Conservation (phyloP, 768 basidiomycete genomes). For the Boletus sensibilis region DNA sequence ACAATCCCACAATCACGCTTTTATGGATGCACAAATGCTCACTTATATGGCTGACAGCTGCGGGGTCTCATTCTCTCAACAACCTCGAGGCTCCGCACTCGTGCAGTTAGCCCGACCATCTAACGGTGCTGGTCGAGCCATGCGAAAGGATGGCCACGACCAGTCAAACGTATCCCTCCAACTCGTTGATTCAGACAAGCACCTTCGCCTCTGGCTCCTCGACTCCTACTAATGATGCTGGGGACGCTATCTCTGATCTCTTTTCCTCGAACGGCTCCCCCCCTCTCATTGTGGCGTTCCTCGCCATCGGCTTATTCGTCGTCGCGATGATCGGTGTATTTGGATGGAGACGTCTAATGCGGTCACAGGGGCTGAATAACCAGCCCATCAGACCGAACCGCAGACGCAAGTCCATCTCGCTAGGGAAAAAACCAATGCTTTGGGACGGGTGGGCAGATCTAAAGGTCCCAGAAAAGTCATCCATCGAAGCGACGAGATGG, state of each 20-base stretch:
- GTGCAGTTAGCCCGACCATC: constrained; percentile 1
- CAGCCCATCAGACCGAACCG: background rate
- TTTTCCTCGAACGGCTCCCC: constrained; percentile 44
- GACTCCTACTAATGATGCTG: background rate
- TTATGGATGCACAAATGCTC: background rate
- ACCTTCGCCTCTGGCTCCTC: background rate
- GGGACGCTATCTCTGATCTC: background rate
- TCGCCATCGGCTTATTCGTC: constrained; percentile 56
- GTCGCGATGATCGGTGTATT: constrained; percentile 49
- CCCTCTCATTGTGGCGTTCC: constrained; percentile 57
- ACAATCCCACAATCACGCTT: constrained; percentile 5
- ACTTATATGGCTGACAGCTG: constrained; percentile 14
- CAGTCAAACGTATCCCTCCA: constrained; percentile 4
- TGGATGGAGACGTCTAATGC: constrained; percentile 41
- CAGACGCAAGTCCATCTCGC: background rate
- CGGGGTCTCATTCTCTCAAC: background rate
- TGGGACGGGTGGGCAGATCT: constrained; percentile 43
- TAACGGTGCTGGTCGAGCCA: constrained; percentile 4
- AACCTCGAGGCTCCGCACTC: constrained; percentile 15
- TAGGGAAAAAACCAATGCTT: constrained; percentile 38
- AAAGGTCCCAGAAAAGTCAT: background rate
- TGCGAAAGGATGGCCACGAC: constrained; percentile 20
- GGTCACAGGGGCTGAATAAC: constrained; percentile 12
- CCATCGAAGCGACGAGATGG: constrained; percentile 33
- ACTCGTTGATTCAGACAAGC: constrained; percentile 3